Conservation (phyloP, 352 stramenopile genomes). For the Globisporangium emineosum region DNA sequence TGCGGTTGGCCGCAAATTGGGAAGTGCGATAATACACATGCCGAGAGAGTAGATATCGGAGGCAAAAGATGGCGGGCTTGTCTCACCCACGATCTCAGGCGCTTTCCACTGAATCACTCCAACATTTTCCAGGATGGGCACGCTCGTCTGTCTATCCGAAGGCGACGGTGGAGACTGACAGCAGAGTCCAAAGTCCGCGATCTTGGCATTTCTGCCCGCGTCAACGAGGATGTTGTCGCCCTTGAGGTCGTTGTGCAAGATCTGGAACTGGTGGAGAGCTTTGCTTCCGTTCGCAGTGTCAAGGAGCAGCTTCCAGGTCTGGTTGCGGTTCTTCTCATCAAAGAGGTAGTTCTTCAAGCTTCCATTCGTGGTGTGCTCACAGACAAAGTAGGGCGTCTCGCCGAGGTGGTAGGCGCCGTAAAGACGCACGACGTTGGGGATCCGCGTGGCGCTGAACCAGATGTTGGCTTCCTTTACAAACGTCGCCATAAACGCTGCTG, state of each 20-base stretch:
- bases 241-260: conserved; percentile 13
- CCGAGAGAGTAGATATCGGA: too few species aligned
- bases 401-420: not conserved
- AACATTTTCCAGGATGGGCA: too few species aligned
- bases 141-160: too few species aligned
- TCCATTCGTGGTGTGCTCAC: not conserved
- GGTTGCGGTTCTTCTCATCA: not conserved
- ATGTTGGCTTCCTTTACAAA: conserved; percentile 3
- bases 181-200: conserved; percentile 7
- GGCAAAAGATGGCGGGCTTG: too few species aligned
- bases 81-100: too few species aligned
- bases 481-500: not conserved
- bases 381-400: conserved; percentile 5
- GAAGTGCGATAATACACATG: too few species aligned
- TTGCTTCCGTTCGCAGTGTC: not conserved
- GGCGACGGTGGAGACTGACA: too few species aligned
- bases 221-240: conserved; percentile 10
- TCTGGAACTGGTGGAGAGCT: not conserved
- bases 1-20: too few species aligned
- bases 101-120: too few species aligned
- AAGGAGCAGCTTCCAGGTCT: not conserved
- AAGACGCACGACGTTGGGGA: conserved; percentile 2
- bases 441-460: not conserved
- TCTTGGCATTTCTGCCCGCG: not conserved
- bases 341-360: not conserved